Evolutionary conservation across 768 basidiomycete genomes (phyloP).

Genomic region (Tricholomella constricta): DNA sequence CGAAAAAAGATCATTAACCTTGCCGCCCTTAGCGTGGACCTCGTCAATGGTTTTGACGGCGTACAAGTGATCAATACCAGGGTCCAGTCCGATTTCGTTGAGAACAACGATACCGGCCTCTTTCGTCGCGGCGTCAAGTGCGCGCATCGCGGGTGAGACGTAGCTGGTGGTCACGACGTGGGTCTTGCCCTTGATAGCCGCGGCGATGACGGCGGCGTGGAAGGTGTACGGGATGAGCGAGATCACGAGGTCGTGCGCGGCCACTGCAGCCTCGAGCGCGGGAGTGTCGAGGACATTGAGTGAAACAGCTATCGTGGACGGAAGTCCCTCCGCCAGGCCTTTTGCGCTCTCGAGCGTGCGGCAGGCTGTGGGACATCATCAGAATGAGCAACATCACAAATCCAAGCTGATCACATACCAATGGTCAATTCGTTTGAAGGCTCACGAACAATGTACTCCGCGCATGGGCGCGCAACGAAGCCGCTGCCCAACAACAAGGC

Average conservation of each 20-base stretch:
- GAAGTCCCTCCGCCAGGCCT: slow-evolving; percentile 66
- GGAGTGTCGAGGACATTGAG: slow-evolving; percentile 76
- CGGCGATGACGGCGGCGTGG: slow-evolving; percentile 88
- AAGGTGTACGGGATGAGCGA: slow-evolving; percentile 95
- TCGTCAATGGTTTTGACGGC: slow-evolving; percentile 93
- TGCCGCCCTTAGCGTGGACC: slow-evolving; percentile 92
- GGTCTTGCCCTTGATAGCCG: slow-evolving; percentile 86
- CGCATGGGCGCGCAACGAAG: slow-evolving; percentile 94
- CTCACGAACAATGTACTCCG: slow-evolving; percentile 86
- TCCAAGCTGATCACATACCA: slow-evolving; percentile 45
- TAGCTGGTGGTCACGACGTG: slow-evolving; percentile 97
- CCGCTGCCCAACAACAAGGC: slow-evolving; percentile 92
- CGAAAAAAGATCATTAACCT: slow-evolving; percentile 48
- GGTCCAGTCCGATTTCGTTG: slow-evolving; percentile 98
- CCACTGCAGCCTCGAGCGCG: slow-evolving; percentile 79
- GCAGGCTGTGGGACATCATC: slow-evolving; percentile 57
- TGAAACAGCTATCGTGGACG: slow-evolving; percentile 70
- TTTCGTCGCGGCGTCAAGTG: slow-evolving; percentile 77
- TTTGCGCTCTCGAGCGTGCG: slow-evolving; percentile 81
- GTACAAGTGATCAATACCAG: slow-evolving; percentile 92
- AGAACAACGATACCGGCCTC: slow-evolving; percentile 90
- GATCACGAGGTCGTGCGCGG: slow-evolving; percentile 89
- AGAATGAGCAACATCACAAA: neutral
- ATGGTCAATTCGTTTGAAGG: slow-evolving; percentile 84
- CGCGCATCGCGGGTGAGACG: slow-evolving; percentile 88